A percentile compares a stretch with the other conserved stretches of the same genome.
phyloP scores from a whole-genome alignment of 768 basidiomycete species.

The Clathrus columnatus region DNA sequence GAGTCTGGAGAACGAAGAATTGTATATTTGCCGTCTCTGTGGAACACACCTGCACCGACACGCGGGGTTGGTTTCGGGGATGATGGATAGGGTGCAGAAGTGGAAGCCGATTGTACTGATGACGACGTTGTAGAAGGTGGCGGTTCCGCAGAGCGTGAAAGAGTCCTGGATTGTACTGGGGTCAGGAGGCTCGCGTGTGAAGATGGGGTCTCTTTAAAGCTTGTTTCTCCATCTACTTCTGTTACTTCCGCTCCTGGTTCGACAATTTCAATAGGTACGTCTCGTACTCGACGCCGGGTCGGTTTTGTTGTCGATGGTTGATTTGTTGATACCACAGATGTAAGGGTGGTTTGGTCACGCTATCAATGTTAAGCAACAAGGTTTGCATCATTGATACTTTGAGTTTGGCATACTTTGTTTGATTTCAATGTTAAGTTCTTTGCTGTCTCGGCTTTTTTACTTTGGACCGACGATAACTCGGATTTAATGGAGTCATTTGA shows the following conservation, averaged over 20 bases:
- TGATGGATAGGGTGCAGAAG: conserved; percentile 40
- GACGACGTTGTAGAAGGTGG: conserved; percentile 6
- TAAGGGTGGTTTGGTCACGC: conserved; percentile 13
- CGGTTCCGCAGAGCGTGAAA: conserved; percentile 28
- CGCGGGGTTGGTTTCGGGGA: conserved; percentile 49
- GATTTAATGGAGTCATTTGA: conserved; percentile 51
- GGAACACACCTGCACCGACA: conserved; percentile 68
- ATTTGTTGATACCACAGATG: conserved; percentile 13
- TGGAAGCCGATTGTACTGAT: conserved; percentile 17
- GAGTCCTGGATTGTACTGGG: conserved; percentile 25
- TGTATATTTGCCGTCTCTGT: conserved; percentile 49
- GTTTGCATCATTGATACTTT: not conserved
- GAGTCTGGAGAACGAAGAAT: conserved; percentile 33
- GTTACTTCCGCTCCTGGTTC: conserved; percentile 24
- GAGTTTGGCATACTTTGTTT: conserved; percentile 13
- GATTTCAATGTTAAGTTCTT: conserved; percentile 27
- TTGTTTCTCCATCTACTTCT: not conserved
- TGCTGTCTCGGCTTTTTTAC: conserved; percentile 24
- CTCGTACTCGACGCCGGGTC: conserved; percentile 25
- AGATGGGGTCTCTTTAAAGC: conserved; percentile 9
- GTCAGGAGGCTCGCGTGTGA: conserved; percentile 8
- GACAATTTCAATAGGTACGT: conserved; percentile 53
- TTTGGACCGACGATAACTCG: conserved; percentile 48
- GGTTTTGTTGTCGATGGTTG: conserved; percentile 26
- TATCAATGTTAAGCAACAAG: not conserved